Conservation (phyloP, 257 asterid species). For the Cordia subcordata region DNA sequence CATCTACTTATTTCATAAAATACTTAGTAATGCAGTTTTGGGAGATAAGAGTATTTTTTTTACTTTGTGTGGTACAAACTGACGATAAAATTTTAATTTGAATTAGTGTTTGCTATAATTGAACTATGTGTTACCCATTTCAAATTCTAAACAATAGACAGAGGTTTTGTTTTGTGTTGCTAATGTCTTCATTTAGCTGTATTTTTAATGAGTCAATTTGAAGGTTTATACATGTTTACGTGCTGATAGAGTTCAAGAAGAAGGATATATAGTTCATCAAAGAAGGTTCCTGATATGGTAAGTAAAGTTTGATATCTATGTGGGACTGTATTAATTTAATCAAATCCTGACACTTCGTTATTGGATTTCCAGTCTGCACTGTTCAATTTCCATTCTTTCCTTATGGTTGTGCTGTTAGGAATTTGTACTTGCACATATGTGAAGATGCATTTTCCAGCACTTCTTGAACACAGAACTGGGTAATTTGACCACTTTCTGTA, state of each 20-base stretch:
- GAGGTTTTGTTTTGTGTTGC: no score
- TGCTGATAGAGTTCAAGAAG: neutral
- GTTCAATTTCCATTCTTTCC: slow-evolving; percentile 93
- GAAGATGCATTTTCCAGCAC: slow-evolving; percentile 87
- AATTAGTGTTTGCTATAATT: no score
- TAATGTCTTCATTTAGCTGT: no score
- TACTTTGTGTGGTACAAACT: no score
- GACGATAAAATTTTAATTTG: no score
- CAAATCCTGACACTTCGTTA: neutral
- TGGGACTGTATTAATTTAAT: neutral
- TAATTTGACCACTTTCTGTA: slow-evolving; percentile 23
- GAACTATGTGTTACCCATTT: no score
- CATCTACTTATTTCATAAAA: no score
- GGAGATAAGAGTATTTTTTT: no score
- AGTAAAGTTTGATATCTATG: neutral
- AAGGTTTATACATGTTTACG: no score
- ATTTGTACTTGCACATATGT: slow-evolving; percentile 87
- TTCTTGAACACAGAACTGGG: slow-evolving; percentile 92
- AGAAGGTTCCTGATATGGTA: slow-evolving; percentile 7
- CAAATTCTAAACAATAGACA: no score
- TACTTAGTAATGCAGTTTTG: no score
- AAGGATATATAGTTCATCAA: neutral
- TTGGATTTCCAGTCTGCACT: slow-evolving; percentile 59
- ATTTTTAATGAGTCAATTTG: no score
- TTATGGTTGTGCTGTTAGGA: slow-evolving; percentile 80